Evolutionary conservation across 2,329 filamentous ascomycete species (phyloP).

Genomic region (Capronia coronata): DNA sequence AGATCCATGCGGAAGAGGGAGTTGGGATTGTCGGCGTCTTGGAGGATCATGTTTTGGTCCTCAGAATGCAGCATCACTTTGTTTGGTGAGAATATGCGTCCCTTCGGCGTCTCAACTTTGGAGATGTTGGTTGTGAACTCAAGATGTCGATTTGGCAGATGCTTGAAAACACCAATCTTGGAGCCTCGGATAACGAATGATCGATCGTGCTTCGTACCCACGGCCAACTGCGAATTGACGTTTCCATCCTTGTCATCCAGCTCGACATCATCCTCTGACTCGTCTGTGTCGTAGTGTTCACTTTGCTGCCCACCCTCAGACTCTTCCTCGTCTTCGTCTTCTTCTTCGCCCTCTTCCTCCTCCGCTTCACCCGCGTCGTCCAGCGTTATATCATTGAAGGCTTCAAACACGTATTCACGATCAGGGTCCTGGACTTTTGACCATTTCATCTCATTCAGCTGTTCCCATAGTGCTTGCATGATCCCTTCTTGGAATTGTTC

Average conservation of each 20-base stretch:
- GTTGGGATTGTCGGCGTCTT: conserved; percentile 76
- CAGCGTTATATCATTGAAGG: conserved; percentile 91
- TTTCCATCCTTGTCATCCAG: conserved; percentile 67
- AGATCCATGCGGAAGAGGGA: conserved; percentile 95
- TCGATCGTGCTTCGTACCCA: conserved; percentile 93
- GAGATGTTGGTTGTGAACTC: conserved; percentile 97
- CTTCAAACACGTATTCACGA: conserved; percentile 87
- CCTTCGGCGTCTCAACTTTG: conserved; percentile 82
- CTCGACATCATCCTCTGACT: conserved; percentile 71
- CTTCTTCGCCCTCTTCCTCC: conserved; percentile 53
- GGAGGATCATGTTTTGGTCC: conserved; percentile 81
- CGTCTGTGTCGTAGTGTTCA: conserved; percentile 68
- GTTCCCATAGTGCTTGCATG: conserved; percentile 95
- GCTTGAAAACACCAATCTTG: conserved; percentile 98
- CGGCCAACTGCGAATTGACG: conserved; percentile 86
- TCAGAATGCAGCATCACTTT: conserved; percentile 95
- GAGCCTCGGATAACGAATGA: conserved; percentile 95
- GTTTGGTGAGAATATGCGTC: conserved; percentile 83
- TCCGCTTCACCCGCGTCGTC: conserved; percentile 62
- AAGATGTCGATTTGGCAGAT: conserved; percentile 83
- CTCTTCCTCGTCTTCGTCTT: conserved; percentile 55
- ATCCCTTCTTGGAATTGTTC: conserved; percentile 88
- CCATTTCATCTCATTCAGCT: conserved; percentile 92
- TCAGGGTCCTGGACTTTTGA: conserved; percentile 85
- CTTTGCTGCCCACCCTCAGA: conserved; percentile 60